phyloP scores from a whole-genome alignment of 495 filamentous ascomycete genomes.

The Penicillium pancosmium region DNA sequence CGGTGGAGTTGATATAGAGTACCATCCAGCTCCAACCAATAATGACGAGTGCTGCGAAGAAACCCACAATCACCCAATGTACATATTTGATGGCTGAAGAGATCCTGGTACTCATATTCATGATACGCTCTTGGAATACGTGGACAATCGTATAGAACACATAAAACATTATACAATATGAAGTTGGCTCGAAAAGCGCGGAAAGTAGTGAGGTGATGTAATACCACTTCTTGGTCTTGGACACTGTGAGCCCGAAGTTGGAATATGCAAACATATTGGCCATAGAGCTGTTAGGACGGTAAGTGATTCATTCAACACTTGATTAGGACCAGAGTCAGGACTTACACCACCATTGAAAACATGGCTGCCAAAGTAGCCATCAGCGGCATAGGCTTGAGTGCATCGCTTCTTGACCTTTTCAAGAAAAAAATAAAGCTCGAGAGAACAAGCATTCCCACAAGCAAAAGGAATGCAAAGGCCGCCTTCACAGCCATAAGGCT shows the following conservation, averaged over 20 bases:
- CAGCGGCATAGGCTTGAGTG: not conserved
- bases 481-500: not conserved
- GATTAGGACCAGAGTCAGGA: not conserved
- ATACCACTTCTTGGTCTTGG: not conserved
- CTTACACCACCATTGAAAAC: slow-evolving; percentile 1
- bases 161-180: not conserved
- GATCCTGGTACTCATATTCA: not conserved
- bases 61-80: not conserved
- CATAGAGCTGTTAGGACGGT: not conserved
- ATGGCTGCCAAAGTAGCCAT: not conserved
- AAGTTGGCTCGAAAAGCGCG: not conserved
- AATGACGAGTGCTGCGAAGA: not conserved
- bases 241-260: not conserved
- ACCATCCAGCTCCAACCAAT: not conserved
- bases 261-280: not conserved
- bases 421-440: not conserved
- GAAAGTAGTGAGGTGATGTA: not conserved
- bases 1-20: not conserved
- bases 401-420: not conserved
- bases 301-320: not conserved
- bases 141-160: not conserved
- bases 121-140: not conserved
- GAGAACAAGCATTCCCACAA: not conserved
- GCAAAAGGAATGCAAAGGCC: not conserved
- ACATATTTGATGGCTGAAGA: not conserved